Base-by-base conservation (phyloP, 1,284 basidiomycete species). In the Ustilago nuda region DNA sequence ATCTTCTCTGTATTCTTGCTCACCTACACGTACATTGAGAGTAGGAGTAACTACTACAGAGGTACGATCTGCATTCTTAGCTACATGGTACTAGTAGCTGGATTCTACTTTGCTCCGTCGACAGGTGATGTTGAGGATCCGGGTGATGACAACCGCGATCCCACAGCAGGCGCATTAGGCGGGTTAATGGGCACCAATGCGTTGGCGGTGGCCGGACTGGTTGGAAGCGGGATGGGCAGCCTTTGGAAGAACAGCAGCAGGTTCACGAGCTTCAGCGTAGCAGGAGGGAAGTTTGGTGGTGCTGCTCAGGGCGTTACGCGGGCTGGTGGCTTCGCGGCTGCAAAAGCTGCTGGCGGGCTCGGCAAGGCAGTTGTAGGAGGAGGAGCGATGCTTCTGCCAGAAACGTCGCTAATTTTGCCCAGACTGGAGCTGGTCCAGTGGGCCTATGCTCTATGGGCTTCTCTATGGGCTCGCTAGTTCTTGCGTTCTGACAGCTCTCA, bases 21-120 rank as follows among this genome's bases (percentile, higher is more conserved):
- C 88, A 99, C 97, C 0, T 99, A 99, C 87, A 98, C 95, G 4
- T 99, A 98, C 87, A 98, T 98, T 83, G 97, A 99, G 87, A 94
- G 95, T 19, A 93, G 94, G 87, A 93, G 93, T 81, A 99, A 99
- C 88, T 99, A 98, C 85, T 82, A 86, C 68, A 67, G 85, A n/a
- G 85, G 85, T 46, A 84, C 81, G 19, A 82, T 85, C 61, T 79
- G 78, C 36, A 76, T 85, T 30, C 56, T 85, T 19, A 73, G 72
- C 30, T 83, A 85, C 61, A 64, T 79, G 45, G 84, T 85, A 32
- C 61, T 85, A 32, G 76, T 84, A 23, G 76, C 81, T 3, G 84
- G 84, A 33, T 85, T 85, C 67, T 84, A 79, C 70, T 85, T 84
- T 76, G 83, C 84, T 0, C 84, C 84, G 0, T 19, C 51, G 5